Evolutionary conservation across 306 rosid genomes (phyloP).

Genomic region (Dicorynia guianensis): DNA sequence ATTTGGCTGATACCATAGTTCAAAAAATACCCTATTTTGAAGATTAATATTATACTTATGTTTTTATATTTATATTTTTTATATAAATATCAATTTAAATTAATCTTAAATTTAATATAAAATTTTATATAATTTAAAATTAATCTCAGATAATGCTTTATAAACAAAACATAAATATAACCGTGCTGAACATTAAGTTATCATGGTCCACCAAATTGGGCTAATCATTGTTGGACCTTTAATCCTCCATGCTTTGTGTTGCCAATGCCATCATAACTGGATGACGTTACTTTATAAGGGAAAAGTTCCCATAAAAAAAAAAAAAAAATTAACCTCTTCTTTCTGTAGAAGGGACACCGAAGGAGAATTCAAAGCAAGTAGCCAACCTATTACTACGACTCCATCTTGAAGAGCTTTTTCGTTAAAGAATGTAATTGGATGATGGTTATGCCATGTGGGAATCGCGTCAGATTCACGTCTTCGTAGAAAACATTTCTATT

Average conservation of each 20-base stretch:
- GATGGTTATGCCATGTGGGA: constrained; percentile 42
- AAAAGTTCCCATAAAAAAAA: too few species aligned
- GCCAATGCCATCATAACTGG: neutral
- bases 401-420: neutral
- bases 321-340: too few species aligned
- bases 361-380: constrained; percentile 4
- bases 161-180: too few species aligned
- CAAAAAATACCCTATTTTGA: neutral
- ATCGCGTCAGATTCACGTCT: constrained; percentile 64
- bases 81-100: too few species aligned
- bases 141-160: too few species aligned
- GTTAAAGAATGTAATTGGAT: neutral
- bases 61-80: too few species aligned
- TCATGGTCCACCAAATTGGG: constrained; percentile 22
- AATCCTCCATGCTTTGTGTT: neutral
- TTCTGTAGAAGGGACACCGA: neutral
- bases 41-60: too few species aligned
- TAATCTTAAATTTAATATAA: too few species aligned
- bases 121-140: too few species aligned
- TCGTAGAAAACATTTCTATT: constrained; percentile 17
- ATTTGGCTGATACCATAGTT: constrained; percentile 1
- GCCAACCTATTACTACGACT: neutral
- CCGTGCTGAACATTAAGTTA: constrained; percentile 30
- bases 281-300: constrained; percentile 1
- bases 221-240: neutral